A percentile compares a stretch with the other conserved stretches of the same genome.
Evolutionary conservation across 768 basidiomycete genomes (phyloP).

Genomic region (Macrolepiota albuminosa): DNA sequence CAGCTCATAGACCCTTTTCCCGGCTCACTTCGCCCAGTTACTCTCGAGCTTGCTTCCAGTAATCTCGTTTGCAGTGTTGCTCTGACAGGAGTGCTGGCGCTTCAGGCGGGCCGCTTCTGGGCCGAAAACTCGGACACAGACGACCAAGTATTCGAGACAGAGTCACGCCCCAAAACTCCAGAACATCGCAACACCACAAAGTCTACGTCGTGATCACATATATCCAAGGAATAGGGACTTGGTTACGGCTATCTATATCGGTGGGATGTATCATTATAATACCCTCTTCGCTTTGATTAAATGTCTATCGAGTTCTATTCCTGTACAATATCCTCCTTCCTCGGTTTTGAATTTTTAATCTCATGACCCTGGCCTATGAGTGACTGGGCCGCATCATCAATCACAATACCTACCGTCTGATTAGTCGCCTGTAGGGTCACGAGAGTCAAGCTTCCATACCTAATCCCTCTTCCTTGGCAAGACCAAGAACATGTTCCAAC

Average conservation of each 20-base stretch:
- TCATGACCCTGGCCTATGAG: conserved; percentile 82
- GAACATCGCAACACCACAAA: conserved; percentile 14
- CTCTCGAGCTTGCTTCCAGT: conserved; percentile 76
- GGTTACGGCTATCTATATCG: conserved; percentile 13
- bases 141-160: conserved; percentile 37
- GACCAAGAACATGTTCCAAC: conserved; percentile 87
- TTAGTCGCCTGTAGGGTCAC: background rate
- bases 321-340: conserved; percentile 94
- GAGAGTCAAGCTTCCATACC: conserved; percentile 35
- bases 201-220: background rate
- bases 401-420: conserved; percentile 55
- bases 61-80: conserved; percentile 86
- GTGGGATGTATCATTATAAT: conserved; percentile 19
- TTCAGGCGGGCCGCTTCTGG: conserved; percentile 85
- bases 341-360: conserved; percentile 73
- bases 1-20: conserved; percentile 58
- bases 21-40: conserved; percentile 50
- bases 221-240: conserved; percentile 1
- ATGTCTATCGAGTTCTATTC: conserved; percentile 35
- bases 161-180: conserved; percentile 29
- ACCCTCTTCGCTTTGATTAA: conserved; percentile 7
- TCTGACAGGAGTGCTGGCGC: conserved; percentile 77
- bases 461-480: conserved; percentile 84
- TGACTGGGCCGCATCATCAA: conserved; percentile 81
- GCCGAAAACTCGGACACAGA: conserved; percentile 69